A percentile compares a stretch with the other conserved stretches of the same genome.
phyloP scores from a whole-genome alignment of 345 rosid species.

The Iberis pinnata region DNA sequence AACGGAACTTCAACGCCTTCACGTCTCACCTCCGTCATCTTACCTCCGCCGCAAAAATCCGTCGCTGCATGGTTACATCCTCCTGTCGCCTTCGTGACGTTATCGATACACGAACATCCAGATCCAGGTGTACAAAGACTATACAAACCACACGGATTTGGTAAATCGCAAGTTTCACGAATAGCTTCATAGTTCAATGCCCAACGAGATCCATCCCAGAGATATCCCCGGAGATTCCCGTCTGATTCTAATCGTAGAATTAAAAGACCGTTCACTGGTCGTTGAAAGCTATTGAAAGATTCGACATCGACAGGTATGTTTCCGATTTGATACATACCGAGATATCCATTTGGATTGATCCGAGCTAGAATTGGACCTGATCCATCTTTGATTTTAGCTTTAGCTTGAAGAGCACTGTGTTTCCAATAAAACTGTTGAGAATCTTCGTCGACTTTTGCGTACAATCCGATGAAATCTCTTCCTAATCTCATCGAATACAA shows the following conservation, averaged over 20 bases:
- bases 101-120: neutral
- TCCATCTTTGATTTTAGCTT: neutral
- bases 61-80: neutral
- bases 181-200: neutral
- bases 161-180: neutral
- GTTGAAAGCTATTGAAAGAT: neutral
- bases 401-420: neutral
- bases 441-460: neutral
- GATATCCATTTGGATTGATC: neutral
- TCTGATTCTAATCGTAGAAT: neutral
- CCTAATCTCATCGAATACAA: neutral
- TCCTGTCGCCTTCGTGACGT: neutral
- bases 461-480: neutral
- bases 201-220: neutral
- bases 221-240: neutral
- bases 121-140: neutral
- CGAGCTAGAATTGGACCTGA: neutral
- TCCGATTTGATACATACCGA: neutral
- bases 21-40: neutral
- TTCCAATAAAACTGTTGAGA: neutral
- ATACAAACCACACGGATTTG: neutral
- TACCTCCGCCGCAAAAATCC: neutral
- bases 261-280: neutral
- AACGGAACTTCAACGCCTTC: neutral
- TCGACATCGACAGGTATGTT: neutral